phyloP scores from a whole-genome alignment of 139 green algal genomes.

The Diplosphaera chodatii region DNA sequence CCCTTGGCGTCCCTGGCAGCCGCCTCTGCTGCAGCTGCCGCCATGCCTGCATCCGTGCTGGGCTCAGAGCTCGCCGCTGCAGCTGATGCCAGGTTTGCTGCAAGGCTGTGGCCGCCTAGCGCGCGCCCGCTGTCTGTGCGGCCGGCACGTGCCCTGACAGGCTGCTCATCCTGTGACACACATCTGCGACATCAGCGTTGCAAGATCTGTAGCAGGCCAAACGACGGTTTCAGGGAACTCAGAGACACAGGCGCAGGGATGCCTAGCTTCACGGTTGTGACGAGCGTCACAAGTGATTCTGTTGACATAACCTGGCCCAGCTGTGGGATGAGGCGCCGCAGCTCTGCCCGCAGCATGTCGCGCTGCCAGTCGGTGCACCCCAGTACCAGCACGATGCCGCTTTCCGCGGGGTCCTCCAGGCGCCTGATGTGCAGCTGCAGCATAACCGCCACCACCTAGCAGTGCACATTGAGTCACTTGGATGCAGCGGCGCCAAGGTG shows the following conservation, averaged over 20 bases:
- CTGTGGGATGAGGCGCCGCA: constrained; percentile 37
- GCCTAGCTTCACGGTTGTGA: too few species aligned
- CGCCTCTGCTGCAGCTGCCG: background rate
- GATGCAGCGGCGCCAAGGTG: too few species aligned
- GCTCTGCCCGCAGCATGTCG: constrained; percentile 41
- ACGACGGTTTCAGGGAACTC: too few species aligned
- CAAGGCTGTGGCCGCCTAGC: background rate
- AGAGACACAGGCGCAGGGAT: too few species aligned
- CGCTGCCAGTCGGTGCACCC: constrained; percentile 61
- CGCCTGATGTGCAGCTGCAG: constrained; percentile 34
- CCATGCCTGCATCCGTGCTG: too few species aligned
- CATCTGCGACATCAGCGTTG: too few species aligned
- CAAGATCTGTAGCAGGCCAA: too few species aligned
- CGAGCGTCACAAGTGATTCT: too few species aligned
- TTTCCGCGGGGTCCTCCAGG: constrained; percentile 10
- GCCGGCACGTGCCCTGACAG: too few species aligned
- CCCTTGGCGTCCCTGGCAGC: background rate
- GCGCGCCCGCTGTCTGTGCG: background rate
- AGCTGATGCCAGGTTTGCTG: background rate
- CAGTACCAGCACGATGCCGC: constrained; percentile 54
- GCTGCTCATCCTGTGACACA: too few species aligned
- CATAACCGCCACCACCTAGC: constrained; percentile 27
- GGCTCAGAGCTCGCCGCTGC: background rate
- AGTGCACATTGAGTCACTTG: too few species aligned
- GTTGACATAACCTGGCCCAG: background rate